Conservation (phyloP, 2,329 filamentous ascomycete genomes). For the Monilinia fructicola region DNA sequence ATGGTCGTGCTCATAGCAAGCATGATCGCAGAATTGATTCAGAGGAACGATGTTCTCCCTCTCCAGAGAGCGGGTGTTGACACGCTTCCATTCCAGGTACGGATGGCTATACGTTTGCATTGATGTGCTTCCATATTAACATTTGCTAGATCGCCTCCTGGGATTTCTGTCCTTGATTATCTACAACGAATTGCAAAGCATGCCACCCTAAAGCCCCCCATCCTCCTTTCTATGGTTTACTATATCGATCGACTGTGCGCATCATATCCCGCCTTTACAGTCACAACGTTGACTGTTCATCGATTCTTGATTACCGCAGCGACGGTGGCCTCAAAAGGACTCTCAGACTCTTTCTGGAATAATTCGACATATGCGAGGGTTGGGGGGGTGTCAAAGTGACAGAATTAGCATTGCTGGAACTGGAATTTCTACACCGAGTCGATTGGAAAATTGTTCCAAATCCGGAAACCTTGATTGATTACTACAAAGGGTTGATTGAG, state of each 20-base stretch:
- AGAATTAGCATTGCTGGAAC: conserved; percentile 85
- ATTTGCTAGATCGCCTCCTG: conserved; percentile 60
- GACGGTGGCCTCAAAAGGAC: conserved; percentile 91
- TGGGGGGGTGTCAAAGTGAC: conserved; percentile 84
- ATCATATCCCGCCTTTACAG: conserved; percentile 90
- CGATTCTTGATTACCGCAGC: conserved; percentile 95
- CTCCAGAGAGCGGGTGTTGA: conserved; percentile 82
- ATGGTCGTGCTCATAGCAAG: conserved; percentile 88
- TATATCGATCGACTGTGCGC: conserved; percentile 95
- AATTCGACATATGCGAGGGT: conserved; percentile 95
- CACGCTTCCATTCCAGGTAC: conserved; percentile 91
- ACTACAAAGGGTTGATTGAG: conserved; percentile 84
- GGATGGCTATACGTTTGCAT: not conserved
- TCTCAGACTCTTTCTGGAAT: conserved; percentile 97
- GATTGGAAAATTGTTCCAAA: conserved; percentile 98
- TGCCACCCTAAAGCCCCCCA: conserved; percentile 86
- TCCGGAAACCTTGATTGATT: conserved; percentile 88
- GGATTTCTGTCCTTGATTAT: conserved; percentile 93
- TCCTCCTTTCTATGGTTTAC: conserved; percentile 98
- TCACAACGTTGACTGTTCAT: conserved; percentile 94
- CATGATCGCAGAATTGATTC: conserved; percentile 93
- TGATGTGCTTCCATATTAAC: not conserved
- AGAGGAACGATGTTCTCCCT: conserved; percentile 85
- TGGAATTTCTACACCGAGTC: conserved; percentile 88
- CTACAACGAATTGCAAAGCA: conserved; percentile 89